Base-by-base conservation (phyloP, 371 early-diverging fungal genomes). In the Rhizopus delemar region DNA sequence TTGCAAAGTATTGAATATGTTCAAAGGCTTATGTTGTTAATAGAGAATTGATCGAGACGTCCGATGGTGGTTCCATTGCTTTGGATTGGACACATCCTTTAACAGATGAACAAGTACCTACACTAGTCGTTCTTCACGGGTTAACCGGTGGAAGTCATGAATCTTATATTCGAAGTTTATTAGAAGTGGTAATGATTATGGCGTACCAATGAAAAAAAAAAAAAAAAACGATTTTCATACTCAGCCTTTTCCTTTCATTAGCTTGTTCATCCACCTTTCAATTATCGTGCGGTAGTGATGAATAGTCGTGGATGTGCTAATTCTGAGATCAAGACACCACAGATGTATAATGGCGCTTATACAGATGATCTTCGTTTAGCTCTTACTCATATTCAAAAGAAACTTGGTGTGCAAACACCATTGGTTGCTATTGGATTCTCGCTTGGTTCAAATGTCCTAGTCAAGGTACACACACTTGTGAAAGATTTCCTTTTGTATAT, bases 71-170 rank as follows among this genome's bases (percentile, higher is more conserved):
- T 41, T 82, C 85, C 34, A 67, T 94, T 31, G 85, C 95, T 2
- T 63, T 97, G 34, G 97, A 97, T 75, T 97, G 96, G 96, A 71
- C 83, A 5, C 88, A 87, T 7, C 65, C 48, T 4, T 67, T 77
- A 15, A 69, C 49, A 33, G 72, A 78, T 65, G 79, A 86, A 13
- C 70, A 80, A 53, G 83, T 78, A 41, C 88, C 93, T 1, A 89
- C 86, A 8, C 68, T 93, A 31, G 81, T 97, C 0, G 74, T 93
- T 34, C 75, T 93, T 15, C 95, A 94, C 73, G 96, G 97, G 6
- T 73, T 97, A 56, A 94, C 94, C 0, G 97, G 97, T 31, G 94
- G 95, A 36, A 77, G 86, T 41, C 89, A 91, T 70, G 95, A 96
- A 69, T 82, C 88, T 5, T 96, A 96, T 64, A 89, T 96, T 43